Evolutionary conservation across 441 rosid genomes (phyloP).

Genomic region (Euphorbia schlechtendalii): DNA sequence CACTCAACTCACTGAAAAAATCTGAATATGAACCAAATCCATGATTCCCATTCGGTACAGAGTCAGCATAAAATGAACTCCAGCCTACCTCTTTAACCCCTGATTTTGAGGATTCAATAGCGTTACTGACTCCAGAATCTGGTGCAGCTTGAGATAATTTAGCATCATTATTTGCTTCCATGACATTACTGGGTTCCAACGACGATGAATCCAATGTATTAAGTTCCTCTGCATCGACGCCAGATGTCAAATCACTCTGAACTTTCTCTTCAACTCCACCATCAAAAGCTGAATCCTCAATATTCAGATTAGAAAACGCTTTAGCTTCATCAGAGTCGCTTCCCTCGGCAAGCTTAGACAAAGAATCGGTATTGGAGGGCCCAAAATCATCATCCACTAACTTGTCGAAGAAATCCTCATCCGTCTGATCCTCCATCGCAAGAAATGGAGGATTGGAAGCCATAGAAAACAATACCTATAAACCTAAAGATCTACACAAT

Average conservation of each 20-base stretch:
- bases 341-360: constrained; percentile 26
- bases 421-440: constrained; percentile 92
- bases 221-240: constrained; percentile 16
- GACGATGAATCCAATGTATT: constrained; percentile 13
- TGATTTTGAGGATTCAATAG: constrained; percentile 29
- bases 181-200: constrained; percentile 15
- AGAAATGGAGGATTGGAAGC: constrained; percentile 67
- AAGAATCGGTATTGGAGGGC: constrained; percentile 24
- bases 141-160: constrained; percentile 27
- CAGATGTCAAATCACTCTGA: constrained; percentile 11
- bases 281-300: constrained; percentile 21
- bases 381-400: constrained; percentile 74
- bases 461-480: constrained; percentile 34
- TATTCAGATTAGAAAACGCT: constrained; percentile 54
- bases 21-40: constrained; percentile 63
- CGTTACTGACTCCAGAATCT: constrained; percentile 19
- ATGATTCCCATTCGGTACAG: constrained; percentile 34
- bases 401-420: constrained; percentile 92
- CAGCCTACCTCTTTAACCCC: constrained; percentile 84
- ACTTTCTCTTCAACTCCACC: constrained; percentile 18
- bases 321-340: constrained; percentile 51
- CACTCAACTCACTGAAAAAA: constrained; percentile 60
- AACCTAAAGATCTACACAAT: constrained; percentile 27
- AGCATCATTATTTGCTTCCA: constrained; percentile 26
- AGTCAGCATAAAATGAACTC: constrained; percentile 73